These are phyloP conservation scores for Crucibulum laeve DNA, from an alignment of 768 basidiomycete species.

Conservation along the genomic window DNA sequence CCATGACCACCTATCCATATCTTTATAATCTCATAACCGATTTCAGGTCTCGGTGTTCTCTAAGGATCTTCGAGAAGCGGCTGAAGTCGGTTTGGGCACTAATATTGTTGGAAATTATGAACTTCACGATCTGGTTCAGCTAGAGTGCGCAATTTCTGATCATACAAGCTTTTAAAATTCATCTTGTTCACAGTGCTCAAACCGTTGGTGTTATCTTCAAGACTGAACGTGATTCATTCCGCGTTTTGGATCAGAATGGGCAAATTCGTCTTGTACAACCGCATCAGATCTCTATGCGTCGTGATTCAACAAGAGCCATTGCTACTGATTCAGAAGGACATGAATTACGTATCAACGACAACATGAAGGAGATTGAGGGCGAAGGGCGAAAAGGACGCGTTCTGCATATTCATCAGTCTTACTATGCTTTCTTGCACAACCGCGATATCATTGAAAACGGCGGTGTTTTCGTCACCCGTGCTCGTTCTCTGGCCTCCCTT, in stretches of 20 bases:
- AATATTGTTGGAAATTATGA: constrained; percentile 93
- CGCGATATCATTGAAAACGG: constrained; percentile 88
- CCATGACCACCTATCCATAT: neutral
- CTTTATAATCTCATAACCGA: constrained; percentile 6
- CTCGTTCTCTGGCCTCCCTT: constrained; percentile 75
- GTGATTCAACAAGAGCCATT: constrained; percentile 75
- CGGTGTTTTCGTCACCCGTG: constrained; percentile 91
- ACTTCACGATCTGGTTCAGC: constrained; percentile 92
- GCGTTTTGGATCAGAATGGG: constrained; percentile 92
- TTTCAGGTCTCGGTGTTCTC: constrained; percentile 91
- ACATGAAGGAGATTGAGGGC: constrained; percentile 88
- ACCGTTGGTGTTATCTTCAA: constrained; percentile 98
- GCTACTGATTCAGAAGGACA: constrained; percentile 89
- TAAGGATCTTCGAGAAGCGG: constrained; percentile 94
- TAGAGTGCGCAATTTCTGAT: constrained; percentile 62
- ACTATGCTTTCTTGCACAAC: constrained; percentile 92
- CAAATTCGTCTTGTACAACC: constrained; percentile 87
- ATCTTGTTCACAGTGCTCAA: constrained; percentile 53
- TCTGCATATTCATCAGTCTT: constrained; percentile 90
- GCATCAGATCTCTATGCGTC: constrained; percentile 90
- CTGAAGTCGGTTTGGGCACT: constrained; percentile 91
- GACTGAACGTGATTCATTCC: constrained; percentile 93
- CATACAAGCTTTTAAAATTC: constrained; percentile 6
- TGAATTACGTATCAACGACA: constrained; percentile 83
- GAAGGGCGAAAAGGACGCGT: constrained; percentile 87